Evolutionary conservation across 306 rosid genomes (phyloP).

Genomic region (Prunus campanulata): DNA sequence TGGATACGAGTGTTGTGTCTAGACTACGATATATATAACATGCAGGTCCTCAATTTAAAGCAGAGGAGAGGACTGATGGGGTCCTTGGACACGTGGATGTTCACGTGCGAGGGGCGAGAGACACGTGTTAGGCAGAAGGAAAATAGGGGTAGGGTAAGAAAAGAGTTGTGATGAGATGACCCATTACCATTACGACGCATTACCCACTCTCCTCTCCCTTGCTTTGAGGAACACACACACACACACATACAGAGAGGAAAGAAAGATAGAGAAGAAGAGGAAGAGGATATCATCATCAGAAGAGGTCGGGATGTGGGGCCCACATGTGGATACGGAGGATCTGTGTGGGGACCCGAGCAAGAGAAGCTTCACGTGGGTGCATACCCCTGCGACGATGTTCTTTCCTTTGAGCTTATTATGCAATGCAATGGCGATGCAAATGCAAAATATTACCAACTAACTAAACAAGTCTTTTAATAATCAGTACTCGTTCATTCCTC

Average conservation of each 20-base stretch:
- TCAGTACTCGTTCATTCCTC: not conserved
- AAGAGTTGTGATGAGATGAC: not conserved
- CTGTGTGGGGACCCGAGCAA: conserved; percentile 56
- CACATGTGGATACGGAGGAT: conserved; percentile 73
- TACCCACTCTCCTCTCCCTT: not conserved
- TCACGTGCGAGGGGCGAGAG: conserved; percentile 44
- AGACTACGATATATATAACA: conserved; percentile 42
- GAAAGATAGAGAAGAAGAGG: not conserved
- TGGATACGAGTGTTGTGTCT: conserved; percentile 5
- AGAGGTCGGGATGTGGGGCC: conserved; percentile 32
- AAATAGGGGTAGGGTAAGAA: no score
- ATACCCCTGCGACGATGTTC: conserved; percentile 22
- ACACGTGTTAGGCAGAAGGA: conserved; percentile 39
- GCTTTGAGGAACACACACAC: not conserved
- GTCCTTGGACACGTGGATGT: conserved; percentile 27
- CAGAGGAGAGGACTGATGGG: not conserved
- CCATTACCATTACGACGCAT: not conserved
- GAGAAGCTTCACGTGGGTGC: conserved; percentile 65
- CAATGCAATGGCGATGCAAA: not conserved
- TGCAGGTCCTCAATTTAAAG: conserved; percentile 58
- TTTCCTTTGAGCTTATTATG: not conserved
- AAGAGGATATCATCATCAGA: not conserved
- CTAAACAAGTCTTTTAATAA: no score
- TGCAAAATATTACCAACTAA: no score
- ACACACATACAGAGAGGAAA: not conserved